Evolutionary conservation across 1,284 basidiomycete genomes (phyloP), one percentile per base, ranked within the genome.

Genomic region (Tilletia setariae): DNA sequence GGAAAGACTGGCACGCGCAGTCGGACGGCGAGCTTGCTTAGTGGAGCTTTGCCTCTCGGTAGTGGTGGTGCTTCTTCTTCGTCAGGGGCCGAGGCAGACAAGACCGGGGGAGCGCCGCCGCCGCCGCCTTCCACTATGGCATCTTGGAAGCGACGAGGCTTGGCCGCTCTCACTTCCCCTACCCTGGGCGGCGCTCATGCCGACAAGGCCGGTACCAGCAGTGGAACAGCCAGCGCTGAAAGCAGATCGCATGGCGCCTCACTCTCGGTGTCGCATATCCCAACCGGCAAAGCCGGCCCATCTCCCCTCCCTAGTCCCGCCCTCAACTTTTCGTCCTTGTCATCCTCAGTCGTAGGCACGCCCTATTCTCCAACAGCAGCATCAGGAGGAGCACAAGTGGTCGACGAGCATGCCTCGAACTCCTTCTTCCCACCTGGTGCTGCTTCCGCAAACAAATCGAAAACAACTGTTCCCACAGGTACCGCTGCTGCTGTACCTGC

Each of bases 141-240:
- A 16, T 61, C 56, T 7, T 61, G 56, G 56, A 61, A 61, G 35
- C 56, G 56, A 6, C 56, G 56, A 9, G 56, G 56, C 13, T n/a
- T 61, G 15, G 56, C 56, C 13, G 56, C 56, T 19, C 56, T 61
- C 9, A 35, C 28, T 30, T 61, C 56, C 11, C 51, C 51, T 15
- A n/a, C 23, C 16, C 47, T 49, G n/a, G 47, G 47, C 51, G 47
- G 47, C 47, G 7, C 47, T 49, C 8, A 7, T n/a, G 9, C n/a
- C n/a, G 47, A 8, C n/a, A 7, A 49, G 47, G n/a, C n/a, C n/a
- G n/a, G n/a, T n/a, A n/a, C n/a, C n/a, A 40, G 6, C 11, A 11
- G 35, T 11, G 35, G 35, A 4, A 40, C 6, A 4, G 35, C 6
- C 35, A 11, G 35, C 35, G 35, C 6, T 11, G 35, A 11, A 4